A percentile compares a stretch with the other conserved stretches of the same genome.
Conservation (phyloP, 345 rosid genomes). For the Citrus inodora region DNA sequence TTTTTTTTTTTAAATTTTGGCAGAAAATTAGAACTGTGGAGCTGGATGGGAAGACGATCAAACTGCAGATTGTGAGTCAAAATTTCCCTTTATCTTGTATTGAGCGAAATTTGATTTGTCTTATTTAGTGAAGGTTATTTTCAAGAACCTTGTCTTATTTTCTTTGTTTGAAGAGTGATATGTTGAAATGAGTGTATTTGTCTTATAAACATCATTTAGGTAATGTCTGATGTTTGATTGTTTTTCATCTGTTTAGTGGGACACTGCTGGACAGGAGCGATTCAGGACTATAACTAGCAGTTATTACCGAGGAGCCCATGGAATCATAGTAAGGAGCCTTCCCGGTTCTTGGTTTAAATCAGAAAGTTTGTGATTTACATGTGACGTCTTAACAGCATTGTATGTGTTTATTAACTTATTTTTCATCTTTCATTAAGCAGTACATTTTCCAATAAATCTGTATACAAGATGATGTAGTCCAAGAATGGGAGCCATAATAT, state of each 20-base stretch:
- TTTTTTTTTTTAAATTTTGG: not conserved
- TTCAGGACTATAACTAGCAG: slow-evolving; percentile 92
- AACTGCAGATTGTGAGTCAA: slow-evolving; percentile 64
- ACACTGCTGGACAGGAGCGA: slow-evolving; percentile 91
- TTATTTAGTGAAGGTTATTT: not conserved
- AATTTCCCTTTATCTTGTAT: not conserved
- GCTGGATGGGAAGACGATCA: slow-evolving; percentile 74
- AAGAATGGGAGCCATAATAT: not conserved
- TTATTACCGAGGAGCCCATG: slow-evolving; percentile 94
- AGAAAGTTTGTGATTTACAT: not conserved
- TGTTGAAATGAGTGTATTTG: too few species aligned
- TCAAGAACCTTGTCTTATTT: not conserved
- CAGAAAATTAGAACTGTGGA: slow-evolving; percentile 83
- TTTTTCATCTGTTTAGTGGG: slow-evolving; percentile 54
- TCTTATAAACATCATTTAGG: too few species aligned
- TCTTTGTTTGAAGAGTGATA: not conserved
- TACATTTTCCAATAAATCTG: not conserved
- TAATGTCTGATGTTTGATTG: not conserved
- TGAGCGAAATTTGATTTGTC: not conserved
- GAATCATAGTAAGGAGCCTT: slow-evolving; percentile 59
- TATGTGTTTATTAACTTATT: not conserved
- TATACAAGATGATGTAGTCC: not conserved
- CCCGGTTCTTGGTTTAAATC: not conserved
- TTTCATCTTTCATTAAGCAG: not conserved
- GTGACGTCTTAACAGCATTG: not conserved